Conservation (phyloP, 1,139 yeast species). For the Kodamaea alishanica region DNA sequence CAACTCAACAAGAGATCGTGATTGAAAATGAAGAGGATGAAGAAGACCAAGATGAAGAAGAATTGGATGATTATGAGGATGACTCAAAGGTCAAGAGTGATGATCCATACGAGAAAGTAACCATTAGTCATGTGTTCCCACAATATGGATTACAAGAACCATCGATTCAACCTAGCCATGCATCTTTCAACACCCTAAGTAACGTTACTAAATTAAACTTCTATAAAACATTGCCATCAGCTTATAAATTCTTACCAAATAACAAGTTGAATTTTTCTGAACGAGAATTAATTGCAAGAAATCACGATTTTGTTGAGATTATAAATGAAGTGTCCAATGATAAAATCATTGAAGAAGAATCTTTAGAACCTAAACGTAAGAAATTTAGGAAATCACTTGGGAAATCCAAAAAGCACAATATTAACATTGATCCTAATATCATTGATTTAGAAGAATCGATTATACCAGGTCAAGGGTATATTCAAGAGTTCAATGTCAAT, state of each 20-base stretch:
- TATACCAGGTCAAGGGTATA: slow-evolving; percentile 45
- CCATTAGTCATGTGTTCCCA: slow-evolving; percentile 41
- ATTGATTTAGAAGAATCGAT: slow-evolving; percentile 40
- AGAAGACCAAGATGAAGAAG: slow-evolving; percentile 4
- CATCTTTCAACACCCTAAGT: slow-evolving; percentile 36
- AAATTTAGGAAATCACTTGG: slow-evolving; percentile 27
- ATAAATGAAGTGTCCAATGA: slow-evolving; percentile 15
- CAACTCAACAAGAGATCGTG: not conserved
- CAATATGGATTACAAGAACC: slow-evolving; percentile 37
- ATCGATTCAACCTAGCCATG: slow-evolving; percentile 29
- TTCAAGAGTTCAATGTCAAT: slow-evolving; percentile 42
- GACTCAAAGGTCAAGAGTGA: slow-evolving; percentile 1
- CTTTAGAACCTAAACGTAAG: slow-evolving; percentile 10
- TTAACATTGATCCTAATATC: slow-evolving; percentile 38
- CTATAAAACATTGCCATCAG: slow-evolving; percentile 25
- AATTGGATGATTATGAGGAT: slow-evolving; percentile 7
- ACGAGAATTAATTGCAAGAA: slow-evolving; percentile 28
- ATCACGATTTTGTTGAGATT: slow-evolving; percentile 29
- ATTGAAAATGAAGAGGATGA: slow-evolving; percentile 3
- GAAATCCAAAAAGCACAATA: slow-evolving; percentile 30
- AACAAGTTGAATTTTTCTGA: slow-evolving; percentile 31
- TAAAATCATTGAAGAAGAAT: slow-evolving; percentile 4
- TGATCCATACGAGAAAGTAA: slow-evolving; percentile 25
- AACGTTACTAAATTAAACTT: slow-evolving; percentile 35
- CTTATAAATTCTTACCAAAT: slow-evolving; percentile 23